Evolutionary conservation across 139 green algal species (phyloP).

Genomic region (Chlorella sp.): DNA sequence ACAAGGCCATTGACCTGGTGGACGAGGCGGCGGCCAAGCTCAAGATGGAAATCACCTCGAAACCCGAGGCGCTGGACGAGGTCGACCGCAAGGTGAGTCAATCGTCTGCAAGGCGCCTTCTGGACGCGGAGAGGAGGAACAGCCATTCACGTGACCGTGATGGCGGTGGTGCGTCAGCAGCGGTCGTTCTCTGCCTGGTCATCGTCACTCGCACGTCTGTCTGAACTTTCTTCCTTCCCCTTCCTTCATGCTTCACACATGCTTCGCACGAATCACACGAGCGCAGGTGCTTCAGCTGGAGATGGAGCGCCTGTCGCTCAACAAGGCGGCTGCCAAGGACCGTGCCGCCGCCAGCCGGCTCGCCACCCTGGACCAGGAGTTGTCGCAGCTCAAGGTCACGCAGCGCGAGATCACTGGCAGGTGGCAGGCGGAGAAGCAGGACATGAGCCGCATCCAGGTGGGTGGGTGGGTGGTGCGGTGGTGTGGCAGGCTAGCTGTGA

Average conservation of each 20-base stretch:
- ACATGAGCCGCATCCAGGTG: conserved; percentile 69
- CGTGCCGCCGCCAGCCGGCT: conserved; percentile 60
- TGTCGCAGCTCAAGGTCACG: conserved; percentile 67
- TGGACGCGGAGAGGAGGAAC: too few species aligned
- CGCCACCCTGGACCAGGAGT: conserved; percentile 64
- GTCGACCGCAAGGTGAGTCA: conserved; percentile 80
- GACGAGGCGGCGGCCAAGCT: conserved; percentile 96
- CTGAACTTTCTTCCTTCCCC: too few species aligned
- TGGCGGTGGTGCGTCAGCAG: too few species aligned
- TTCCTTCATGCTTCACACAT: too few species aligned
- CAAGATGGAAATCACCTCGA: conserved; percentile 99
- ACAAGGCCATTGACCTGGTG: conserved; percentile 93
- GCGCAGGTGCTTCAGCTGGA: conserved; percentile 66
- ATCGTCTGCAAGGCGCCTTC: too few species aligned
- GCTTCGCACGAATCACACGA: too few species aligned
- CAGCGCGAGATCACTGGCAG: conserved; percentile 66
- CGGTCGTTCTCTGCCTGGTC: too few species aligned
- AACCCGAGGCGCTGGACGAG: conserved; percentile 92
- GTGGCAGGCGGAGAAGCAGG: conserved; percentile 79
- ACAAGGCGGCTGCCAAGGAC: conserved; percentile 63
- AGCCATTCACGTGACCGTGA: too few species aligned
- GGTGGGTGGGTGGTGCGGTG: background rate
- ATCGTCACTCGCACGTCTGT: too few species aligned
- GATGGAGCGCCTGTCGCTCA: conserved; percentile 88
- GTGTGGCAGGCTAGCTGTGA: too few species aligned